These are phyloP conservation scores for Leishmania turanica DNA, from an alignment of 208 protist species.

Conservation along the genomic window DNA sequence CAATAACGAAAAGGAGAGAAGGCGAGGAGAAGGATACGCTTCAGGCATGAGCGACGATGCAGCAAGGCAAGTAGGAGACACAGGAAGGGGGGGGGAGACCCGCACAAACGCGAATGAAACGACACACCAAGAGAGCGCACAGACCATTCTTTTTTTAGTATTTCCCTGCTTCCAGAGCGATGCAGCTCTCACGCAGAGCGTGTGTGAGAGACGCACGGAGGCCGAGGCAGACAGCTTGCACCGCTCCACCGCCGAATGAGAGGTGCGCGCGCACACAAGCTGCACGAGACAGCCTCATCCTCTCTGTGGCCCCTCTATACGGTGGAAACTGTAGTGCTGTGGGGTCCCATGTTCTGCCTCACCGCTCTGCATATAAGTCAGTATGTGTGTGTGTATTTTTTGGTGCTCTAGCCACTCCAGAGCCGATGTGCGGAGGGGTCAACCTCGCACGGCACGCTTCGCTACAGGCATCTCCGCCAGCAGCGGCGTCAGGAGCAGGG, in stretches of 20 bases:
- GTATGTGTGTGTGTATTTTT: background rate
- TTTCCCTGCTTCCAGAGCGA: background rate
- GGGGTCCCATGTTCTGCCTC: background rate
- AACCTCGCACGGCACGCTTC: background rate
- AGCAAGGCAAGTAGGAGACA: background rate
- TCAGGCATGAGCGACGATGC: background rate
- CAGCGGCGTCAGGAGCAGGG: background rate
- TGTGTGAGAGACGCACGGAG: background rate
- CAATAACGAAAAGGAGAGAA: background rate
- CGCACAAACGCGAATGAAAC: background rate
- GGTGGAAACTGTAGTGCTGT: background rate
- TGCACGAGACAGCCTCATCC: background rate
- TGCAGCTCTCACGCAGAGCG: too few species aligned
- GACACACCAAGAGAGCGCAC: background rate
- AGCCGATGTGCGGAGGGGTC: background rate
- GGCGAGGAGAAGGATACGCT: background rate
- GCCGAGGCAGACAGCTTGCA: background rate
- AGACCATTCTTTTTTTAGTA: background rate
- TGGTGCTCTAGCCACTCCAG: background rate
- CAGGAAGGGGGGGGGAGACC: conserved; percentile 6
- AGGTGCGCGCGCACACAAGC: background rate
- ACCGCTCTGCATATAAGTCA: background rate
- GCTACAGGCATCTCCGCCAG: background rate
- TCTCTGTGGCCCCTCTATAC: background rate
- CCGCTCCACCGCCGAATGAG: background rate